Percentiles rank a stretch among this genome's conserved stretches.
These are phyloP conservation scores for Calocera cornea DNA, from an alignment of 768 basidiomycete species.

Conservation along the genomic window DNA sequence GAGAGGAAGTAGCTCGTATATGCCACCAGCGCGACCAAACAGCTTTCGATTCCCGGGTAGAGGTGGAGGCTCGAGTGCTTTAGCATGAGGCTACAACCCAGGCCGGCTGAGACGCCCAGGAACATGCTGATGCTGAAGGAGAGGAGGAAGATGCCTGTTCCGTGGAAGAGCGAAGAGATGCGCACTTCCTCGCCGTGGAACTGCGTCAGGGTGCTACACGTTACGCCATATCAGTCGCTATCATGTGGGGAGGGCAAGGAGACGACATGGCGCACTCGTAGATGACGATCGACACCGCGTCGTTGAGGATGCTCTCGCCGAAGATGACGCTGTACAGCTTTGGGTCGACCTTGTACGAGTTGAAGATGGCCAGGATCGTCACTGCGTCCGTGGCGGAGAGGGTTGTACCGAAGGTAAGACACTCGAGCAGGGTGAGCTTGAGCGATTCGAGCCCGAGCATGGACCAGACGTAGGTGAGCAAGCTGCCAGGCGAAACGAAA, in stretches of 20 bases:
- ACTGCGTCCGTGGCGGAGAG: slow-evolving; percentile 96
- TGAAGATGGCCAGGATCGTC: slow-evolving; percentile 95
- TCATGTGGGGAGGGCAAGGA: not conserved
- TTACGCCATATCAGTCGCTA: not conserved
- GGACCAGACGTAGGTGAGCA: slow-evolving; percentile 89
- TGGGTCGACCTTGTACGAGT: slow-evolving; percentile 96
- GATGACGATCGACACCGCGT: slow-evolving; percentile 99
- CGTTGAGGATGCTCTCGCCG: slow-evolving; percentile 91
- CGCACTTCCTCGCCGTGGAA: slow-evolving; percentile 83
- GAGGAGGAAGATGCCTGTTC: slow-evolving; percentile 92
- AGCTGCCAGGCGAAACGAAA: slow-evolving; percentile 49
- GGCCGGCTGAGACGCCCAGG: slow-evolving; percentile 80
- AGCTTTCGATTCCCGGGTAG: slow-evolving; percentile 94
- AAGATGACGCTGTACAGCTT: slow-evolving; percentile 96
- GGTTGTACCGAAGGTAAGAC: slow-evolving; percentile 90
- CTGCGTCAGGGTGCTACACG: slow-evolving; percentile 72
- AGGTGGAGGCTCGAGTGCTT: slow-evolving; percentile 81
- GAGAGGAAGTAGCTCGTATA: slow-evolving; percentile 99
- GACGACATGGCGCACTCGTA: slow-evolving; percentile 67
- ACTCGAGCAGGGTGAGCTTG: slow-evolving; percentile 76
- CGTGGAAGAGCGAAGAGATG: slow-evolving; percentile 80
- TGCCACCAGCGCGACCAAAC: slow-evolving; percentile 83
- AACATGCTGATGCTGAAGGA: slow-evolving; percentile 93
- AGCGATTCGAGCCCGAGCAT: slow-evolving; percentile 84
- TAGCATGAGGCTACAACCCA: slow-evolving; percentile 78